Percentiles rank a stretch among this genome's conserved stretches.
These are phyloP conservation scores for Paecilomyces sp. DNA, from an alignment of 2,329 filamentous ascomycete genomes.

Conservation along the genomic window DNA sequence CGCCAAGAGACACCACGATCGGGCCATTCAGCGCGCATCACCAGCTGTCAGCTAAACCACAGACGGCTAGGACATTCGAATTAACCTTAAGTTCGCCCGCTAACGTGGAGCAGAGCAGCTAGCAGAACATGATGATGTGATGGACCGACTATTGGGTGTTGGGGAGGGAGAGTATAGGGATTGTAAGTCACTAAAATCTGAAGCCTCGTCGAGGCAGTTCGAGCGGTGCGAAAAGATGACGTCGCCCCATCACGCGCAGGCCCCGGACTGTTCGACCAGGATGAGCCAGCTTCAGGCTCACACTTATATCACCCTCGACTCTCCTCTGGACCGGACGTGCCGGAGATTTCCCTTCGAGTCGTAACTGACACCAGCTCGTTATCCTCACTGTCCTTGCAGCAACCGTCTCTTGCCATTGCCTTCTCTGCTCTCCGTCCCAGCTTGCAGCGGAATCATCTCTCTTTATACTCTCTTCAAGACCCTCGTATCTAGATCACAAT, in stretches of 20 bases:
- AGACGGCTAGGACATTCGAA: background rate
- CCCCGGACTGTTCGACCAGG: background rate
- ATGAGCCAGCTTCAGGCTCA: background rate
- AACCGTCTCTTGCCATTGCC: background rate
- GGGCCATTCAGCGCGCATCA: background rate
- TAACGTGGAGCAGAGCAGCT: background rate
- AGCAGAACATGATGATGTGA: background rate
- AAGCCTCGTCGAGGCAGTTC: background rate
- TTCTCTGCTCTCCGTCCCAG: background rate
- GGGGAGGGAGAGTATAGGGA: background rate
- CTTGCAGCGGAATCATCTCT: background rate
- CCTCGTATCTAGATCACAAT: conserved; percentile 2
- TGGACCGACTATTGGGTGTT: background rate
- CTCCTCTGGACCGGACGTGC: background rate
- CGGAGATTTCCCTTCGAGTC: background rate
- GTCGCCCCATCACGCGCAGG: background rate
- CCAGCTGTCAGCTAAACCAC: background rate
- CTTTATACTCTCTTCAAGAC: background rate
- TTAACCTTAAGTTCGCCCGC: background rate
- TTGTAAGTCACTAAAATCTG: background rate
- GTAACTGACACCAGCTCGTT: background rate
- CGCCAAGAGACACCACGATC: background rate
- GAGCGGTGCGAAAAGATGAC: conserved; percentile 1
- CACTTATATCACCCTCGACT: background rate
- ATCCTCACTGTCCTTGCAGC: background rate